Conservation (phyloP, 805 yeast genomes). For the Metschnikowia lochheadii region DNA sequence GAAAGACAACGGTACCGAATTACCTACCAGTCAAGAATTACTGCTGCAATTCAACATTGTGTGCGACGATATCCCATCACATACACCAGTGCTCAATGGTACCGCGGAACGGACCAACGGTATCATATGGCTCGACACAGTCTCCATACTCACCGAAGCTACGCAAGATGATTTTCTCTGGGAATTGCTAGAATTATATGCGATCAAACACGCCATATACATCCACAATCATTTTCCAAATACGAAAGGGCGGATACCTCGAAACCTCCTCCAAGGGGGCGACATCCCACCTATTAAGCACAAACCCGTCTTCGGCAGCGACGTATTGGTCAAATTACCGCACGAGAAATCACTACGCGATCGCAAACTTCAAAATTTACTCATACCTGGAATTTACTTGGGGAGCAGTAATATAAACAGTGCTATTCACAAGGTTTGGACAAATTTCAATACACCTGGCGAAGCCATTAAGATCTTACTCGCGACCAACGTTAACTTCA, state of each 20-base stretch:
- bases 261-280: neutral
- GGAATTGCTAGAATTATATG: neutral
- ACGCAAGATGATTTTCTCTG: neutral
- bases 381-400: neutral
- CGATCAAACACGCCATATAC: no score
- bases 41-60: neutral
- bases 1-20: neutral
- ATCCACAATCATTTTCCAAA: neutral
- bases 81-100: neutral
- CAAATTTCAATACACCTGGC: neutral
- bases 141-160: neutral
- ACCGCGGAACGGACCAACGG: neutral
- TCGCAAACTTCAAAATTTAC: neutral
- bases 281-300: neutral
- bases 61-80: neutral
- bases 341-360: neutral
- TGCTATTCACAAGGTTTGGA: neutral
- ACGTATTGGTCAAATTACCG: neutral
- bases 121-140: neutral
- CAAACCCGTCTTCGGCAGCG: neutral
- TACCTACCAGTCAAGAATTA: neutral
- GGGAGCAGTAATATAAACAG: neutral
- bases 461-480: neutral
- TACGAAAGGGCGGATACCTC: neutral
- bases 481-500: neutral